A percentile compares a stretch with the other conserved stretches of the same genome.
phyloP scores from a whole-genome alignment of 768 basidiomycete genomes.

The Phanerodontia chrysosporium region DNA sequence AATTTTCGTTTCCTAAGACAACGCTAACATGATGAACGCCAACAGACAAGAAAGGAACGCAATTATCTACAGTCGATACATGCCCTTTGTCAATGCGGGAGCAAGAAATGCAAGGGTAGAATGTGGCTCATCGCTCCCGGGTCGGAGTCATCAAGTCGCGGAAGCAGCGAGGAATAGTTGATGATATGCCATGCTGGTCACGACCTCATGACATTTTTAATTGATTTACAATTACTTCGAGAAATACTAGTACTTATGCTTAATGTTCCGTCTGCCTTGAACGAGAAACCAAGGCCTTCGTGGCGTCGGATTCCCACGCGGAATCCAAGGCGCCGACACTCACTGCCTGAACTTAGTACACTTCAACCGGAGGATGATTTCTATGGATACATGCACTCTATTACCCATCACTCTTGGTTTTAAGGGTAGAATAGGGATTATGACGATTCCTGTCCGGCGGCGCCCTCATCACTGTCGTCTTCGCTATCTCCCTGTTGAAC shows the following conservation, averaged over 20 bases:
- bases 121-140: conserved; percentile 27
- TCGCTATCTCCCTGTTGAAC: conserved; percentile 28
- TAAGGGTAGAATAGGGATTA: not conserved
- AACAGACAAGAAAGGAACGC: conserved; percentile 10
- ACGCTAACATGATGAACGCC: too few relatives aligned
- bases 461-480: conserved; percentile 21
- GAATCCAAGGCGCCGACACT: not conserved
- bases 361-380: not conserved
- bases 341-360: not conserved
- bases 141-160: not conserved
- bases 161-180: not conserved
- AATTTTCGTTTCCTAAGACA: too few relatives aligned
- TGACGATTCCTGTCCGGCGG: not conserved
- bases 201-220: not conserved
- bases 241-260: too few relatives aligned
- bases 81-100: conserved; percentile 46
- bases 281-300: not conserved
- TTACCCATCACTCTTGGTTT: not conserved
- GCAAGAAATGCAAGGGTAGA: conserved; percentile 44
- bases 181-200: not conserved
- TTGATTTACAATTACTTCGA: not conserved
- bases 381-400: not conserved
- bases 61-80: conserved; percentile 36
- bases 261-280: not conserved
- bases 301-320: not conserved